Evolutionary conservation across 1,284 basidiomycete genomes (phyloP).

Genomic region (Ustilago nuda): DNA sequence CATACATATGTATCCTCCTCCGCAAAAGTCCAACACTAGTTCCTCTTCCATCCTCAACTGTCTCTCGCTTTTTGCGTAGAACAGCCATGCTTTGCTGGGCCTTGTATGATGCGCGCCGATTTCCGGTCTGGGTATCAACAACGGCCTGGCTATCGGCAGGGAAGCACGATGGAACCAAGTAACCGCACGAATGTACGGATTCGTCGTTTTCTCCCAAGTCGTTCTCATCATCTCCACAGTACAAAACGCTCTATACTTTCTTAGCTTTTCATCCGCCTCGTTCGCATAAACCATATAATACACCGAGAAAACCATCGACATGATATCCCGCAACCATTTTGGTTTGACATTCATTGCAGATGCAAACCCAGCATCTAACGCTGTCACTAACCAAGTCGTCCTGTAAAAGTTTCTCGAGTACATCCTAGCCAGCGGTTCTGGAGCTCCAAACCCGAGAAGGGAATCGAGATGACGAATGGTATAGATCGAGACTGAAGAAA

Average conservation of each 20-base stretch:
- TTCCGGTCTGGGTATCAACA: constrained; percentile 82
- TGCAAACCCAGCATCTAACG: constrained; percentile 95
- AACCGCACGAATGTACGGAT: constrained; percentile 84
- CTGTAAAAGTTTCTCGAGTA: constrained; percentile 94
- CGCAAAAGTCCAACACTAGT: constrained; percentile 79
- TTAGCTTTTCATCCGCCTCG: constrained; percentile 87
- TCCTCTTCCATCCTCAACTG: constrained; percentile 73
- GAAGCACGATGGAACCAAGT: constrained; percentile 74
- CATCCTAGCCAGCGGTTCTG: constrained; percentile 84
- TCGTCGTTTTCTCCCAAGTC: constrained; percentile 96
- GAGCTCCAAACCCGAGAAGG: constrained; percentile 85
- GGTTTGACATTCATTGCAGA: constrained; percentile 93
- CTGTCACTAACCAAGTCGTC: constrained; percentile 89
- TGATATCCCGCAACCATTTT: constrained; percentile 87
- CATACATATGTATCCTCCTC: constrained; percentile 97
- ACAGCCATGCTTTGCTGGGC: constrained; percentile 86
- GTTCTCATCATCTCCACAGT: constrained; percentile 93
- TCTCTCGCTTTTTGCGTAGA: constrained; percentile 79
- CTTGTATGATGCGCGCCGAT: constrained; percentile 71
- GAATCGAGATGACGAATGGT: constrained; percentile 87
- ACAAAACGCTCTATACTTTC: constrained; percentile 88
- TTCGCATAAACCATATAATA: constrained; percentile 96
- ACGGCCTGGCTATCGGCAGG: constrained; percentile 79
- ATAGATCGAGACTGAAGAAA: constrained; percentile 85
- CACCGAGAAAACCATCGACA: constrained; percentile 76